Evolutionary conservation across 345 rosid species (phyloP), one percentile per base, ranked within the genome.

Genomic region (Rubroshorea leprosula): DNA sequence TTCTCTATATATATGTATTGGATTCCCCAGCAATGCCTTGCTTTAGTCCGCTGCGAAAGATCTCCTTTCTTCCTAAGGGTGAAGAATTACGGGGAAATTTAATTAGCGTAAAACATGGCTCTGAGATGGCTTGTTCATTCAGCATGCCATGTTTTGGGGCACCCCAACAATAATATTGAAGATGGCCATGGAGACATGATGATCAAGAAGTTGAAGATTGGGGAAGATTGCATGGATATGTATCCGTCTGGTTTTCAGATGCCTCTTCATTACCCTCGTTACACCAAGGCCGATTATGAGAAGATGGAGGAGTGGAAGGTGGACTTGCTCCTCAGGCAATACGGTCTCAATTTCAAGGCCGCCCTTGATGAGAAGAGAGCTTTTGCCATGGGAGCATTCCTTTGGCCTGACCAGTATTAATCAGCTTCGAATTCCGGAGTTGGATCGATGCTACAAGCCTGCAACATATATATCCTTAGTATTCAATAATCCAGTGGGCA

Each of bases 251-350:
- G 74, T 46, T 81, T 86, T 26, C 76, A 68, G 57, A 76, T 86
- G 81, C 86, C 94, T 14, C 75, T 86, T 23, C 90, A 83, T 51
- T 86, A 77, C 67, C 94, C 94, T 55, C 65, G 75, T 18, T 81
- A 81, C 75, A 70, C 55, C 16, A 83, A 76, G 65, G 71, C 27
- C 5, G 90, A 83, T 22, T 86, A 83, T 23, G 77, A 77, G 83
- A 70, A 66, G 65, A 86, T 86, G 90, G 90, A 83, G 66, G 86
- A 78, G 51, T 83, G 87, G 94, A 86, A 60, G 54, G 15, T 86
- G 20, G 81, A 86, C 67, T 9, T 71, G 74, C 81, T 83, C 53
- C 84, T 83, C 16, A 2, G 29, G 5, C 71, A 86, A 25, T 86
- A 86, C 10, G 90, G 94, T 0, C 65, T 86, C 1, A 50, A 38